Evolutionary conservation across 1,139 yeast species (phyloP).

Genomic region (Candida sanyaensis): DNA sequence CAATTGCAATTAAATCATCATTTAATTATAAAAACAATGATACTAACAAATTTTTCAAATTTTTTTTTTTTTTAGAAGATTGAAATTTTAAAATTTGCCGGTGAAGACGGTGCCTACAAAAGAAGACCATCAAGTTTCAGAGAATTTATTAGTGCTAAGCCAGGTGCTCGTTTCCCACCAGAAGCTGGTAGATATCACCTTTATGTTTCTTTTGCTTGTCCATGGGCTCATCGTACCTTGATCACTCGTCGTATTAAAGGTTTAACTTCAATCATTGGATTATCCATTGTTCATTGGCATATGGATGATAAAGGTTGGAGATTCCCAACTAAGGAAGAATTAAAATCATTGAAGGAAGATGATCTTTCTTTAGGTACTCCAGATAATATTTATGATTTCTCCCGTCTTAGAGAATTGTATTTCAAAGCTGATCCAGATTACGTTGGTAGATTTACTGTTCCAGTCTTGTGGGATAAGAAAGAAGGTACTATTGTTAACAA

Average conservation of each 20-base stretch:
- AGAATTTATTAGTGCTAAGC: slow-evolving; percentile 57
- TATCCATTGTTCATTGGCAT: slow-evolving; percentile 87
- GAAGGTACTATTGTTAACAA: slow-evolving; percentile 81
- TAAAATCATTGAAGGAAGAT: slow-evolving; percentile 20
- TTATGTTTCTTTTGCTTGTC: slow-evolving; percentile 87
- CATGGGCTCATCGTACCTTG: slow-evolving; percentile 92
- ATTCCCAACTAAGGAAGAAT: slow-evolving; percentile 45
- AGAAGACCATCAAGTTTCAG: slow-evolving; percentile 53
- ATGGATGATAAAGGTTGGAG: slow-evolving; percentile 89
- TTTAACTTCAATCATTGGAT: slow-evolving; percentile 57
- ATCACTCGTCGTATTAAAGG: slow-evolving; percentile 82
- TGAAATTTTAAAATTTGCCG: slow-evolving; percentile 48
- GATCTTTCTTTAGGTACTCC: slow-evolving; percentile 56
- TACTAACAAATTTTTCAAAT: background rate
- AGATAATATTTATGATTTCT: slow-evolving; percentile 63
- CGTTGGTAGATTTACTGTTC: slow-evolving; percentile 84
- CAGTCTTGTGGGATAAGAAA: slow-evolving; percentile 89
- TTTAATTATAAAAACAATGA: background rate
- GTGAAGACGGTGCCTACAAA: slow-evolving; percentile 54
- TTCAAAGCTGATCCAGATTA: slow-evolving; percentile 75
- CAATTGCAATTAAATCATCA: background rate
- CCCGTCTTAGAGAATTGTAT: slow-evolving; percentile 70
- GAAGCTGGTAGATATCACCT: slow-evolving; percentile 84
- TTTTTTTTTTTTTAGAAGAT: slow-evolving; percentile 9
- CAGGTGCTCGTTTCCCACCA: slow-evolving; percentile 66